Evolutionary conservation across 306 rosid genomes (phyloP), one percentile per base, ranked within the genome.

Genomic region (Myrica gale): DNA sequence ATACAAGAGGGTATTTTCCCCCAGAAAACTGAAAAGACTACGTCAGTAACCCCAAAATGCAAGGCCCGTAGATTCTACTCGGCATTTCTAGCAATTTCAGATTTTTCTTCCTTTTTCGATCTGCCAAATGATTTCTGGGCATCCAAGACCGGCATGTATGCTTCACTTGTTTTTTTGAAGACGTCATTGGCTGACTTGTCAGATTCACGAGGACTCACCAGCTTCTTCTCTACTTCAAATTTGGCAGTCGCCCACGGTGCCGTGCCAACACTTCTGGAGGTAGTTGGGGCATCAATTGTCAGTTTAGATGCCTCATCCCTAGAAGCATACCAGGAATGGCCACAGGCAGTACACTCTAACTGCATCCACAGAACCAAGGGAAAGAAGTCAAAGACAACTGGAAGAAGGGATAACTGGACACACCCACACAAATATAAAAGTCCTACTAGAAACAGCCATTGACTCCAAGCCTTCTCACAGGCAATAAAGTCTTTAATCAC

Each of bases 291-390:
- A 20, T 86, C 91, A 67, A 90, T 74, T 39, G 96, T 88, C 69
- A 86, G 92, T 75, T 65, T 52, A 69, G 98, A 91, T n/a, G 84
- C 88, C 71, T 80, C 97, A 75, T 96, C 97, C 57, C 96, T 84
- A 54, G 92, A 90, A 43, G 96, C 93, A 81, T 89, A 92, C 99
- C 99, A 92, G 72, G 88, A 85, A 80, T 96, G 80, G 48, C 99
- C 99, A 70, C 99, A 92, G 42, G 87, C 86, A 79, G 79, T 83
- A 72, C 99, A 96, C 88, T 90, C 99, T 90, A 96, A 84, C 98
- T 92, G 90, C 68, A 87, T 79, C 51, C 78, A 79, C 72, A 83
- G 67, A 76, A 61, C 56, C 44, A 72, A 50, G 63, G 54, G 68
- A 72, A 74, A 21, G 16, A 71, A 19, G 54, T 74, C 52, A 55